Evolutionary conservation across 2,329 filamentous ascomycete genomes (phyloP).

Genomic region (Uncinocarpus reesii): DNA sequence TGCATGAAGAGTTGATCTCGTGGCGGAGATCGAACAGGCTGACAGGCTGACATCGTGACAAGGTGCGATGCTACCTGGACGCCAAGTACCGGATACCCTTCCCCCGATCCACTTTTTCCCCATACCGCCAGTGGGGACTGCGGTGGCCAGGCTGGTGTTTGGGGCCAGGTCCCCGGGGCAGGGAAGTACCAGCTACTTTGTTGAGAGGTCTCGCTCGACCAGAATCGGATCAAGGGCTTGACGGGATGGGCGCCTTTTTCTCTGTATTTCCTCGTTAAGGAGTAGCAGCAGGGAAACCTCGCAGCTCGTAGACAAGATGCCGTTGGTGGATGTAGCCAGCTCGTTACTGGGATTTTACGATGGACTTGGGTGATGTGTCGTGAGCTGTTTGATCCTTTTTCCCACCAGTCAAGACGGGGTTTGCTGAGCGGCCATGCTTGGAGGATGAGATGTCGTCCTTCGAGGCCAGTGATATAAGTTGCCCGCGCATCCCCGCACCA

Average conservation of each 20-base stretch:
- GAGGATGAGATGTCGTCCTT: not conserved
- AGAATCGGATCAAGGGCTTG: not conserved
- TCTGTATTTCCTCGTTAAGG: no score
- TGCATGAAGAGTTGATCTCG: not conserved
- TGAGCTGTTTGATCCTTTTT: constrained; percentile 11
- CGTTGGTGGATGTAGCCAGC: no score
- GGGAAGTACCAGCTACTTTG: constrained; percentile 4
- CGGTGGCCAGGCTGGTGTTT: not conserved
- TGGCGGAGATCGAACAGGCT: not conserved
- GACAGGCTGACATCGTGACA: not conserved
- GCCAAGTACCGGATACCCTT: constrained; percentile 11
- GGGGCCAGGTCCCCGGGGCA: not conserved
- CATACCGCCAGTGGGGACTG: not conserved
- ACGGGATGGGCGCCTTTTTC: not conserved
- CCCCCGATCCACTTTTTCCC: constrained; percentile 3
- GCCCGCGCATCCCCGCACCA: no score
- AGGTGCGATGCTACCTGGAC: not conserved
- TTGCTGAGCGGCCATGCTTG: no score
- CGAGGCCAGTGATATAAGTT: not conserved
- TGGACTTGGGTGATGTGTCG: constrained; percentile 9
- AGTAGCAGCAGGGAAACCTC: no score
- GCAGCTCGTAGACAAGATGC: no score
- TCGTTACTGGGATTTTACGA: constrained; percentile 1
- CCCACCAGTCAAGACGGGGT: constrained; percentile 7
- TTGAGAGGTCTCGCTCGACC: not conserved